Evolutionary conservation across 73 alveolate genomes (phyloP).

Genomic region (Paramecium pentaurelia): DNA sequence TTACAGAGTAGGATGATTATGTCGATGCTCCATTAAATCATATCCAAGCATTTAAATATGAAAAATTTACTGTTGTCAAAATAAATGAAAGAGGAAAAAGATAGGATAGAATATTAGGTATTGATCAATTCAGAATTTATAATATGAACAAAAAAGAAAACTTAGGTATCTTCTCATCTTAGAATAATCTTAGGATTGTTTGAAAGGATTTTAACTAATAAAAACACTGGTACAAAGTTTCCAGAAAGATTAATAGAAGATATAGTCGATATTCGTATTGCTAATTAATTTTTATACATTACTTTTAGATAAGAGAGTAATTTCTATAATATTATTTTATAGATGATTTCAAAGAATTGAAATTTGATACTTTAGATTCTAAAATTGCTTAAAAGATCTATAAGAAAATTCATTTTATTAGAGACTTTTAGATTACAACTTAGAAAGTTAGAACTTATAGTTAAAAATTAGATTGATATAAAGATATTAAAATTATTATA

Average conservation of each 20-base stretch:
- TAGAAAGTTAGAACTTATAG: background rate
- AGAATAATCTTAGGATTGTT: background rate
- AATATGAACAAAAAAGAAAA: constrained; percentile 5
- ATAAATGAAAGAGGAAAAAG: constrained; percentile 47
- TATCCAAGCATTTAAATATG: constrained; percentile 36
- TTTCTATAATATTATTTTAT: background rate
- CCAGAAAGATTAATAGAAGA: constrained; percentile 37
- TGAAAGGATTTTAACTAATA: background rate
- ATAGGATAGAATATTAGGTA: constrained; percentile 26
- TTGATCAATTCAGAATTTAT: constrained; percentile 29
- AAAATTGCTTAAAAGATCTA: background rate
- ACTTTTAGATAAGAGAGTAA: constrained; percentile 38
- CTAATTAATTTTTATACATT: background rate
- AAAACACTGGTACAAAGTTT: constrained; percentile 6
- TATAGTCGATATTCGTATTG: constrained; percentile 6
- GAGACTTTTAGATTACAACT: background rate
- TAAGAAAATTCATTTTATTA: background rate
- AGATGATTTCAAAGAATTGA: constrained; percentile 26
- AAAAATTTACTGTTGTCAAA: constrained; percentile 24
- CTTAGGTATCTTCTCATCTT: background rate
- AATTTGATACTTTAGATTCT: constrained; percentile 38
- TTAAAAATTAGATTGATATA: constrained; percentile 14
- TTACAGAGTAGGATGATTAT: background rate
- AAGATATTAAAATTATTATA: background rate
- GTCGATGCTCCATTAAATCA: constrained; percentile 17